Percentiles rank a stretch among this genome's conserved stretches.
phyloP scores from a whole-genome alignment of 2,329 filamentous ascomycete species.

The Juglanconis sp. region DNA sequence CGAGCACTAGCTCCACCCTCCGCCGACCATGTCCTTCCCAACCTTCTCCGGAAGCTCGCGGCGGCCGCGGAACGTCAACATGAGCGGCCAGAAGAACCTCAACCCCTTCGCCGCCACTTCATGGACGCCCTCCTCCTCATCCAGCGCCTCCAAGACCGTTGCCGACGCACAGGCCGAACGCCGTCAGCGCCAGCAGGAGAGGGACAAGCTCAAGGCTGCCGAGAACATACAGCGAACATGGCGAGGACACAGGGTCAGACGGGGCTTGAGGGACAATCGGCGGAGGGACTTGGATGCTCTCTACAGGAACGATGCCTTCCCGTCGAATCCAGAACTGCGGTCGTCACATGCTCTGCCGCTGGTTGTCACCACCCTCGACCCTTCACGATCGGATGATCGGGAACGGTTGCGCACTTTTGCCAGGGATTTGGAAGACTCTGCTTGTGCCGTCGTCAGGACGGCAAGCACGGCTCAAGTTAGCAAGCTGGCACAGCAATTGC shows the following conservation, averaged over 20 bases:
- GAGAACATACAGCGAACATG: conserved; percentile 75
- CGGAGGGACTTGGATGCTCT: conserved; percentile 61
- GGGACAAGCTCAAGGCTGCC: conserved; percentile 71
- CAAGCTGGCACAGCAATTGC: conserved; percentile 34
- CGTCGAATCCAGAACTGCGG: conserved; percentile 33
- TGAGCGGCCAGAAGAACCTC: conserved; percentile 71
- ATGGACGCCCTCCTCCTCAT: conserved; percentile 53
- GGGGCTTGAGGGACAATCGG: conserved; percentile 52
- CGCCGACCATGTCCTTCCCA: conserved; percentile 67
- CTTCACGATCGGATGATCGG: conserved; percentile 43
- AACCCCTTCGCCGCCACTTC: conserved; percentile 74
- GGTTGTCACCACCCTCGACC: conserved; percentile 48
- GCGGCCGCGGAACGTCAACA: conserved; percentile 86
- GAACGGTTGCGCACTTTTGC: conserved; percentile 44
- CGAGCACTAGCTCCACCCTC: background rate
- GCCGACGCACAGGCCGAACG: conserved; percentile 86
- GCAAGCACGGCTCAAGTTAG: conserved; percentile 29
- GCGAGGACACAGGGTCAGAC: conserved; percentile 71
- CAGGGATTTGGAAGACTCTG: conserved; percentile 37
- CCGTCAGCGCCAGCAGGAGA: conserved; percentile 73
- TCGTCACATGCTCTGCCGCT: conserved; percentile 42
- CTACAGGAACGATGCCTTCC: conserved; percentile 39
- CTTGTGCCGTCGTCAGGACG: conserved; percentile 33
- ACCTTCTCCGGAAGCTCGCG: conserved; percentile 87
- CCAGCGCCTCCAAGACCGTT: conserved; percentile 72